These are phyloP conservation scores for Spencermartinsiella europaea DNA, from an alignment of 805 yeast genomes.

Conservation along the genomic window DNA sequence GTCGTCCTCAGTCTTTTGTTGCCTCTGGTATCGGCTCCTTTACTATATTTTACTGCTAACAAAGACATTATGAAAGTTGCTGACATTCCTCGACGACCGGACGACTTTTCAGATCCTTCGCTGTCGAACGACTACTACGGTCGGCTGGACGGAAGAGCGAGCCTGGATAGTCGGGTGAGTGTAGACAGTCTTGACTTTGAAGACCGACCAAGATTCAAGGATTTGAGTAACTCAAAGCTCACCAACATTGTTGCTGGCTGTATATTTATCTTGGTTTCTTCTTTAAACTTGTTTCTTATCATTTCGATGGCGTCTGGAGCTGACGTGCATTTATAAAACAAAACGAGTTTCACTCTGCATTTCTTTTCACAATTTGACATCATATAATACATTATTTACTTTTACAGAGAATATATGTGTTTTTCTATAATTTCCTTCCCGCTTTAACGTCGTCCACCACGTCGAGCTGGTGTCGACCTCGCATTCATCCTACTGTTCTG, in stretches of 20 bases:
- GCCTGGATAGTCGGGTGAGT: background rate
- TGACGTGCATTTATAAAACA: conserved; percentile 44
- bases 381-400: background rate
- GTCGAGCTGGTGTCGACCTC: background rate
- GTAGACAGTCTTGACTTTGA: background rate
- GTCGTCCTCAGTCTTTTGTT: conserved; percentile 74
- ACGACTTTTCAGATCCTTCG: background rate
- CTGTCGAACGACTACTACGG: background rate
- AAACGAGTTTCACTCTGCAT: too few relatives aligned
- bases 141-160: background rate
- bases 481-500: background rate
- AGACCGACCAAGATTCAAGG: conserved; percentile 34
- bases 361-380: background rate
- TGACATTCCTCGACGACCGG: background rate
- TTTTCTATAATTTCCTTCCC: too few relatives aligned
- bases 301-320: conserved; percentile 45
- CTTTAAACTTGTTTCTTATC: conserved; percentile 67
- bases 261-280: conserved; percentile 67
- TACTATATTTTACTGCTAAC: conserved; percentile 73
- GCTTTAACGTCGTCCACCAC: background rate
- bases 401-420: too few relatives aligned
- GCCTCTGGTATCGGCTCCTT: conserved; percentile 86
- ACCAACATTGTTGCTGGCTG: conserved; percentile 50
- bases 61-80: conserved; percentile 55
- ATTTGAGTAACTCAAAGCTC: conserved; percentile 63